phyloP scores from a whole-genome alignment of 2,329 filamentous ascomycete species.

The Sporothrix curviconia region DNA sequence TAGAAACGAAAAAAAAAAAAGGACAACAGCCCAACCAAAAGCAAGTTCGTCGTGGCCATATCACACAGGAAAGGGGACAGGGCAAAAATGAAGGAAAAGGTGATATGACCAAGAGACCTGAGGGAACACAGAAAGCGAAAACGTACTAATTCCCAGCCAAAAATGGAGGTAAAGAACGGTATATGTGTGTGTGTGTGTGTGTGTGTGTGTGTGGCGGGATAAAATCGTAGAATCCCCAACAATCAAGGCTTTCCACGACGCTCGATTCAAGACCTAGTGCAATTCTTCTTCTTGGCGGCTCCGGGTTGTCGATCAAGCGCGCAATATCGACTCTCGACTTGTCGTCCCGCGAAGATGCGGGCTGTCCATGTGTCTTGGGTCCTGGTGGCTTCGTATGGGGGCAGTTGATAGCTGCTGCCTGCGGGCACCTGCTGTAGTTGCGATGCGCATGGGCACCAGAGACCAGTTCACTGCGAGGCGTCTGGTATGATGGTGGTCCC shows the following conservation, averaged over 20 bases:
- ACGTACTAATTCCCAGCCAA: too few species aligned
- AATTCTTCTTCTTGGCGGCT: slow-evolving; percentile 25
- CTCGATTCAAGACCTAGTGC: neutral
- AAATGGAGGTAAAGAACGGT: too few species aligned
- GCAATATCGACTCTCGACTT: slow-evolving; percentile 54
- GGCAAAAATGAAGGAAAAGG: neutral
- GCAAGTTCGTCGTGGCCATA: neutral
- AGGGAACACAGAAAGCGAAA: neutral
- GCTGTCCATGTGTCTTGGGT: slow-evolving; percentile 19
- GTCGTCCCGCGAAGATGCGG: slow-evolving; percentile 35
- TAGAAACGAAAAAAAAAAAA: neutral
- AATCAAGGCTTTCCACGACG: neutral
- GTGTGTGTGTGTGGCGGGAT: too few species aligned
- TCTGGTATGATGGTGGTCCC: slow-evolving; percentile 43
- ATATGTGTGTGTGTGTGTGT: too few species aligned
- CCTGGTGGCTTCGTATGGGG: slow-evolving; percentile 39
- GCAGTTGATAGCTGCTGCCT: slow-evolving; percentile 36
- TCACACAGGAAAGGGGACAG: neutral
- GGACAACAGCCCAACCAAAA: neutral
- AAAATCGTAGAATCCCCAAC: neutral
- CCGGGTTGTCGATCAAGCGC: slow-evolving; percentile 54
- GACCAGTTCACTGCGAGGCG: slow-evolving; percentile 46
- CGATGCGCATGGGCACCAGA: slow-evolving; percentile 28
- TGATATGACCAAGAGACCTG: neutral
- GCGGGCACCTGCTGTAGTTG: neutral